phyloP scores from a whole-genome alignment of 176 grass and related monocot species.

The Triticum dicoccoides region DNA sequence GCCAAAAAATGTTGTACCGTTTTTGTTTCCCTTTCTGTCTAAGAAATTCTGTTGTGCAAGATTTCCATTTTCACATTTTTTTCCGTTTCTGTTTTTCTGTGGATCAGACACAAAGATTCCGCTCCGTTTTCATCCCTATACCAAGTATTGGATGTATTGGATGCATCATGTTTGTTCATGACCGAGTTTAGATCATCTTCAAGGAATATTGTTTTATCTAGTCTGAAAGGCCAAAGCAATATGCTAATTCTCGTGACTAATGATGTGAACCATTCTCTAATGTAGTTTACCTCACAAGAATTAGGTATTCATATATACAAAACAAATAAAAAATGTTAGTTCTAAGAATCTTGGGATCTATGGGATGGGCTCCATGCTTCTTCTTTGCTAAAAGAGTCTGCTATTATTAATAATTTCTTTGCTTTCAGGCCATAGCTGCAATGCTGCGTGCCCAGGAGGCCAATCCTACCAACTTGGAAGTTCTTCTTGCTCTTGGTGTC shows the following conservation, averaged over 20 bases:
- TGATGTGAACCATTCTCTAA: slow-evolving; percentile 3
- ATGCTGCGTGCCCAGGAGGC: slow-evolving; percentile 96
- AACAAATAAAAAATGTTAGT: neutral
- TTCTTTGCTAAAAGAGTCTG: neutral
- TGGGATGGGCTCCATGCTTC: slow-evolving; percentile 12
- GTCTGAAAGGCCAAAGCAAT: slow-evolving; percentile 4
- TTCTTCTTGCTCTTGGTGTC: slow-evolving; percentile 98
- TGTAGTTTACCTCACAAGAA: slow-evolving; percentile 17
- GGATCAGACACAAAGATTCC: neutral
- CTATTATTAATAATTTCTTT: slow-evolving; percentile 12
- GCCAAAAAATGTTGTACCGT: neutral
- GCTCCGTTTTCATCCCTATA: neutral
- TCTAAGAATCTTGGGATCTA: slow-evolving; percentile 19
- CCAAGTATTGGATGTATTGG: slow-evolving; percentile 7
- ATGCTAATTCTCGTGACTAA: slow-evolving; percentile 25
- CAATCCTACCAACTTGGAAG: slow-evolving; percentile 90
- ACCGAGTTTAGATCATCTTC: neutral
- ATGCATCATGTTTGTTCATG: slow-evolving; percentile 13
- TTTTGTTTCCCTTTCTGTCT: neutral
- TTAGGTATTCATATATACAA: neutral
- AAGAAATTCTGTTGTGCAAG: neutral
- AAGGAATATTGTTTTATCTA: neutral
- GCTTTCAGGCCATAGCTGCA: slow-evolving; percentile 82
- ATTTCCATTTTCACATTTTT: neutral
- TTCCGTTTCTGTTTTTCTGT: neutral